Evolutionary conservation across 768 basidiomycete species (phyloP).

Genomic region (Rhodotorula taiwanensis): DNA sequence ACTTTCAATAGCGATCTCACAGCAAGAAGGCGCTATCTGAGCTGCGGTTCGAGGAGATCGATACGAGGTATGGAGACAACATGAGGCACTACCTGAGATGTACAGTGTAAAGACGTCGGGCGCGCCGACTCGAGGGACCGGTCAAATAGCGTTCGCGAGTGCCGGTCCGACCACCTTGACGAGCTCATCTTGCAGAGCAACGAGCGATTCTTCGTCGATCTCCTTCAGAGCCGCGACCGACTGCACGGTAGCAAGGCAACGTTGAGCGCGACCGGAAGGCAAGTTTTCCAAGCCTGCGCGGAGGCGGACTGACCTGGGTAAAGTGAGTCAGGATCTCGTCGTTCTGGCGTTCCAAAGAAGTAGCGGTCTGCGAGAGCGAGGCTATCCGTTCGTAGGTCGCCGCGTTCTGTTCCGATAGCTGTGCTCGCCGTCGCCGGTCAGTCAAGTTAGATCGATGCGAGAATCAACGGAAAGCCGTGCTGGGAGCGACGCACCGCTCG

Average conservation of each 20-base stretch:
- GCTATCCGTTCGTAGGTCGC: conserved; percentile 3
- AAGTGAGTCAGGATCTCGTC: conserved; percentile 19
- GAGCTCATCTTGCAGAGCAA: conserved; percentile 9
- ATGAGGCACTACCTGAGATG: no score
- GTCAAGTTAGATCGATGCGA: neutral
- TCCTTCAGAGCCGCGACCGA: neutral
- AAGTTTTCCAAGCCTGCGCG: neutral
- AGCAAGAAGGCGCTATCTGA: no score
- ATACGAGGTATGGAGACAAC: no score
- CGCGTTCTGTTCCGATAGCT: conserved; percentile 16
- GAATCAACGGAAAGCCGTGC: neutral
- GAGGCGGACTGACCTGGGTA: neutral
- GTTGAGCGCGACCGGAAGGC: neutral
- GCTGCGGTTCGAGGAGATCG: no score
- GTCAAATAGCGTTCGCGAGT: neutral
- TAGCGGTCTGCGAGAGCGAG: neutral
- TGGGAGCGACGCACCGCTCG: conserved; percentile 13
- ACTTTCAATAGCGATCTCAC: no score
- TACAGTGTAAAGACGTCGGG: no score
- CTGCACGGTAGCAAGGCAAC: neutral
- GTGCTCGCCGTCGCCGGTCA: neutral
- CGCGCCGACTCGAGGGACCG: no score
- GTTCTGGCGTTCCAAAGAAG: conserved; percentile 10
- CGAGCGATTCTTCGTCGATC: neutral
- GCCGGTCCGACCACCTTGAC: conserved; percentile 10